Percentiles rank a stretch among this genome's conserved stretches.
Conservation (phyloP, 257 asterid genomes). For the Plantago ovata region DNA sequence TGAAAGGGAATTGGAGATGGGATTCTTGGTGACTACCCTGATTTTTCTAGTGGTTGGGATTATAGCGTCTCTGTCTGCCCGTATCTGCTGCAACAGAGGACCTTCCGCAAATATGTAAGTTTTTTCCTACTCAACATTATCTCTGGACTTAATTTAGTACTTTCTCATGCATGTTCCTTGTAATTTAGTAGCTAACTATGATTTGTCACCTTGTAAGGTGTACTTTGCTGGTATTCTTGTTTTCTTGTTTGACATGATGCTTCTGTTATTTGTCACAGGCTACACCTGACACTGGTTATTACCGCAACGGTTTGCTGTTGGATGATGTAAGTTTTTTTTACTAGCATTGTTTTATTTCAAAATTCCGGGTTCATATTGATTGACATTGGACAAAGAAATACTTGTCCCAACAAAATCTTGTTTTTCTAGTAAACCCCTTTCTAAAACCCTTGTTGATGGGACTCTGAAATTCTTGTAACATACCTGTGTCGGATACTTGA, state of each 20-base stretch:
- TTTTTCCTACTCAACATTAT: too few species aligned
- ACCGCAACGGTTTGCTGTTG: conserved; percentile 98
- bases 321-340: conserved; percentile 85
- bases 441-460: too few species aligned
- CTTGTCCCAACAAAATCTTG: neutral
- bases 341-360: conserved; percentile 19
- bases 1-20: conserved; percentile 45
- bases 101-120: conserved; percentile 94
- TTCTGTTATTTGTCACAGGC: conserved; percentile 44
- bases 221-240: neutral
- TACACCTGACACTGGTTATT: conserved; percentile 84
- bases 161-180: too few species aligned
- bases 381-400: conserved; percentile 1
- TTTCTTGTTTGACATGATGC: neutral
- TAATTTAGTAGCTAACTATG: too few species aligned
- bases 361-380: neutral
- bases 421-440: too few species aligned
- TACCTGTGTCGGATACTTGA: too few species aligned
- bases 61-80: conserved; percentile 65
- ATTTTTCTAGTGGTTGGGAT: conserved; percentile 70
- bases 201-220: too few species aligned
- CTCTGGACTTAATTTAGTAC: too few species aligned
- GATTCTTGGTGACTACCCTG: conserved; percentile 77
- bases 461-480: too few species aligned
- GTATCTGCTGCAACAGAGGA: conserved; percentile 91